These are phyloP conservation scores for Diaporthe nobilis DNA, from an alignment of 2,329 filamentous ascomycete genomes.

Conservation along the genomic window DNA sequence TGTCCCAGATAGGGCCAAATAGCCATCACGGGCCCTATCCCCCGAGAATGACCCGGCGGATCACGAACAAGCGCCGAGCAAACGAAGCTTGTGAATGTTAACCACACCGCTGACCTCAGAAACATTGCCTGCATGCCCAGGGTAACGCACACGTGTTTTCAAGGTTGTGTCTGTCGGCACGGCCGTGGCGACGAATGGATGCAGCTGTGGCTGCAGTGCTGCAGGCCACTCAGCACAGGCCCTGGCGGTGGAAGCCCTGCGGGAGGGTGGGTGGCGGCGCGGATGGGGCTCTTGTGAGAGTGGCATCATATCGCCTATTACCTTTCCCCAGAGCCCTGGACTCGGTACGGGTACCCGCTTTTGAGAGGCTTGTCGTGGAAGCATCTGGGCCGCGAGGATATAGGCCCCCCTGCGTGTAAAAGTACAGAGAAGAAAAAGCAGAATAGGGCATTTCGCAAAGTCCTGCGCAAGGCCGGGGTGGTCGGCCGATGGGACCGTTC, in stretches of 20 bases:
- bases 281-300: not conserved
- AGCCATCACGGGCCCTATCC: not conserved
- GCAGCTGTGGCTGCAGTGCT: constrained; percentile 16
- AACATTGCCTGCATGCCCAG: constrained; percentile 18
- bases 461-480: constrained; percentile 32
- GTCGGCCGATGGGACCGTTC: constrained; percentile 25
- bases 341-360: constrained; percentile 16
- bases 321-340: constrained; percentile 20
- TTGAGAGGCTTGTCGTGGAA: not conserved
- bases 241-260: constrained; percentile 31
- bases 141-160: constrained; percentile 36
- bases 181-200: constrained; percentile 23
- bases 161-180: constrained; percentile 31
- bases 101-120: constrained; percentile 40
- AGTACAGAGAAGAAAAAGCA: not conserved
- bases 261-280: constrained; percentile 5
- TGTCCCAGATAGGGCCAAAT: not conserved
- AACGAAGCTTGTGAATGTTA: constrained; percentile 31
- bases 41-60: not conserved
- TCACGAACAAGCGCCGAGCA: constrained; percentile 1
- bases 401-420: not conserved
- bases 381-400: not conserved
- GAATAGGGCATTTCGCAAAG: constrained; percentile 36
- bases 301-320: constrained; percentile 14
- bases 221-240: constrained; percentile 8